A percentile compares a stretch with the other conserved stretches of the same genome.
Conservation (phyloP, 2,329 filamentous ascomycete species). For the Diaporthe vexans region DNA sequence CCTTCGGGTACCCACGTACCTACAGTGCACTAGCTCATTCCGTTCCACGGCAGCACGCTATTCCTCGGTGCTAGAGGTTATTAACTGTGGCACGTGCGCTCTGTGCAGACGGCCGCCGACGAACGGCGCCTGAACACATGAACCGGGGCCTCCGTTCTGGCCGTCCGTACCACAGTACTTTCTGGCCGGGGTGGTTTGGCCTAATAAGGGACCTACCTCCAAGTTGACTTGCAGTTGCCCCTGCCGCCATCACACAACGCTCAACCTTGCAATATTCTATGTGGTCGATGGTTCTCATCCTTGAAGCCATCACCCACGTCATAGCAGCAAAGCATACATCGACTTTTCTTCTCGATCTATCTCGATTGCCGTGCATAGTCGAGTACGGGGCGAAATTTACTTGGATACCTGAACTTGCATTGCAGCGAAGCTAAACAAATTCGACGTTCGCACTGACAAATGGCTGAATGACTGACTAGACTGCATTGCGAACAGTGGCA, state of each 20-base stretch:
- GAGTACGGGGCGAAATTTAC: background rate
- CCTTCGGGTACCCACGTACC: background rate
- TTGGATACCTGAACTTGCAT: background rate
- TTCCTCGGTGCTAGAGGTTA: background rate
- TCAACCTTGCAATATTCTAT: background rate
- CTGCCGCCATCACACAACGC: background rate
- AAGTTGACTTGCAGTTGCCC: background rate
- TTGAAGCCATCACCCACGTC: slow-evolving; percentile 8
- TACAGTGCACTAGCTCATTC: background rate
- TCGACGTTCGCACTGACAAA: background rate
- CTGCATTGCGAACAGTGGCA: background rate
- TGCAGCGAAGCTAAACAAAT: background rate
- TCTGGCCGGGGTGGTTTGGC: background rate
- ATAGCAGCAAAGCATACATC: slow-evolving; percentile 4
- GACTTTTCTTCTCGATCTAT: background rate
- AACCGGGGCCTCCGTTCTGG: slow-evolving; percentile 2
- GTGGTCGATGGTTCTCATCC: background rate
- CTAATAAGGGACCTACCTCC: background rate
- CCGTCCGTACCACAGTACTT: too few species aligned
- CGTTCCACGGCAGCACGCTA: background rate
- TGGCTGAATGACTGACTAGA: background rate
- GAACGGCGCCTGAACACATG: slow-evolving; percentile 16
- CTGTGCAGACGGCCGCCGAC: background rate
- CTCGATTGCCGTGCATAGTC: background rate
- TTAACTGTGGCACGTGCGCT: slow-evolving; percentile 17